Base-by-base conservation (phyloP, 2,329 filamentous ascomycete genomes). In the Ceratocystis colombiana region DNA sequence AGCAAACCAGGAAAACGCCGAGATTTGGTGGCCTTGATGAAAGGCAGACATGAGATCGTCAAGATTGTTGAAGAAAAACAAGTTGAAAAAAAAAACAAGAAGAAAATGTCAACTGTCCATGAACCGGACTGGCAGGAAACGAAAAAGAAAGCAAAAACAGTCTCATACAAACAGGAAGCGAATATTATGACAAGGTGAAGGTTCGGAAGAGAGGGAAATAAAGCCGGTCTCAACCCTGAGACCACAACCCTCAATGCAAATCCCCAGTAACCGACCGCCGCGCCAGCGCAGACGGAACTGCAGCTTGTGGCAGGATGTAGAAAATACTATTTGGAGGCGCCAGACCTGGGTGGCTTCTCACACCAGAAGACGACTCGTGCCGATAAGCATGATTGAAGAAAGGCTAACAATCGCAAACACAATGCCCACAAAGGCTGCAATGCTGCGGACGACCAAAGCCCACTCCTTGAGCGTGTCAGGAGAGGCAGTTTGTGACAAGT, bases 331-430 rank as follows among this genome's bases (percentile, higher is more conserved):
- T 7, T 25, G 15, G 48, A 10, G 25, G 25, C 17, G n/a, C 22
- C 25, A n/a, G 46, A 7, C 28, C 5, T n/a, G 28, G 2, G 28
- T 1, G 17, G 28, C 28, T 6, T 20, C 33, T 45, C 64, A 50
- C 22, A 17, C 30, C 25, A 63, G 17, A 50, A 50, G 61, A 28
- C 61, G n/a, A 20, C 44, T 44, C n/a, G 33, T 41, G 33, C 17
- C 22, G n/a, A 25, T 22, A 7, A 30, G 25, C 7, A 64, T 48
- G 12, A 25, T 46, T 10, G 46, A 33, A n/a, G 64, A 50, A 37
- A 30, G 28, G 69, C 74, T 68, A 78, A 95, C 90, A 79, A 99
- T 95, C 22, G 83, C 83, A 74, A 84, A 85, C 8, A 82, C 78
- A 67, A 85, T 84, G 53, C 83, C 83, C 20, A 83, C 79, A 75